Conservation (phyloP, 148 eudicot genomes). For the Arctostaphylos glauca region DNA sequence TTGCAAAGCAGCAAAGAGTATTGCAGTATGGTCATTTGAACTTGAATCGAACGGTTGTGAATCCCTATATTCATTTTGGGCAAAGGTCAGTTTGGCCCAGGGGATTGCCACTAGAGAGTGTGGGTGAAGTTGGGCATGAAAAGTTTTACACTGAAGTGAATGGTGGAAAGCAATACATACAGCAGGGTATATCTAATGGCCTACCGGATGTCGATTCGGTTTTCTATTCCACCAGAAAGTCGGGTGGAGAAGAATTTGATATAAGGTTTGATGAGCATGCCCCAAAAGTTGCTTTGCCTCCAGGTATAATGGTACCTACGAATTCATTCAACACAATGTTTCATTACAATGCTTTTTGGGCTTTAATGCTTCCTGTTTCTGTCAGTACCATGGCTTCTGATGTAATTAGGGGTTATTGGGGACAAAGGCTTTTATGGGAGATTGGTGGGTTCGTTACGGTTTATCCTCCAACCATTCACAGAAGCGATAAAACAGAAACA, state of each 20-base stretch:
- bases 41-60: constrained; percentile 32
- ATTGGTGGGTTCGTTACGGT: constrained; percentile 31
- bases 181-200: constrained; percentile 40
- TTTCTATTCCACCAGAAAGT: constrained; percentile 35
- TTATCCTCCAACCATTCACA: constrained; percentile 36
- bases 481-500: constrained; percentile 24
- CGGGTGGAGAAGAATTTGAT: constrained; percentile 27
- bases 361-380: constrained; percentile 34
- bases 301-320: constrained; percentile 35
- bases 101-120: constrained; percentile 38
- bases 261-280: constrained; percentile 32
- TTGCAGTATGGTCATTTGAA: constrained; percentile 26
- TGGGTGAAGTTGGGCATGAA: constrained; percentile 35
- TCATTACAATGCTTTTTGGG: constrained; percentile 40
- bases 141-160: constrained; percentile 24
- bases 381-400: constrained; percentile 43
- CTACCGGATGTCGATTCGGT: constrained; percentile 37
- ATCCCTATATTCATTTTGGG: constrained; percentile 39
- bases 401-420: constrained; percentile 43
- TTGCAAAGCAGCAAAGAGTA: constrained; percentile 18
- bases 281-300: constrained; percentile 39
- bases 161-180: constrained; percentile 34
- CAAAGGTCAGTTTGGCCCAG: constrained; percentile 44
- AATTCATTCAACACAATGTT: constrained; percentile 35
- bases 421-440: constrained; percentile 39